Percentiles rank a stretch among this genome's conserved stretches.
Conservation (phyloP, 495 filamentous ascomycete genomes). For the Zalerion maritima region DNA sequence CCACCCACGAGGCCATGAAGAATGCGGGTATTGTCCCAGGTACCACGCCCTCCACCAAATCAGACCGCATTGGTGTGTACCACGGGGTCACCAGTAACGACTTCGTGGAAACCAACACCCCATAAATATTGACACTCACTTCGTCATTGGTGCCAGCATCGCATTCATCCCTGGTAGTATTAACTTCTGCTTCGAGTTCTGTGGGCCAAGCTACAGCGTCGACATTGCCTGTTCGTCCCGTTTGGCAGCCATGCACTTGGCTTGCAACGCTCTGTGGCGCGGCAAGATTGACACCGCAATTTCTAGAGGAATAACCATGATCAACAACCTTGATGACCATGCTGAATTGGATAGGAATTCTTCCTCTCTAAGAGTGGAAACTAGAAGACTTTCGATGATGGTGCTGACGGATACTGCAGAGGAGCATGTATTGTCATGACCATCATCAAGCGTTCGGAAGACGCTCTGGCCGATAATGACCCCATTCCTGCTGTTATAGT, state of each 20-base stretch:
- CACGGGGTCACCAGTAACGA: no score
- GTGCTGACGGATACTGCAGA: slow-evolving; percentile 45
- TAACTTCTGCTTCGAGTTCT: slow-evolving; percentile 33
- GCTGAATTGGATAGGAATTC: slow-evolving; percentile 9
- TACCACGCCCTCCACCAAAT: no score
- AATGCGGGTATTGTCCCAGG: no score
- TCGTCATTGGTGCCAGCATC: no score
- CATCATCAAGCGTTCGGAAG: slow-evolving; percentile 30
- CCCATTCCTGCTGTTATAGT: slow-evolving; percentile 29
- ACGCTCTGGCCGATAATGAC: slow-evolving; percentile 33
- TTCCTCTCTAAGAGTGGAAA: slow-evolving; percentile 16
- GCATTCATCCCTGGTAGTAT: slow-evolving; percentile 13
- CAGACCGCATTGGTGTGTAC: no score
- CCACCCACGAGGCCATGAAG: no score
- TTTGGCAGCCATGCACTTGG: slow-evolving; percentile 24
- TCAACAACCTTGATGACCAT: slow-evolving; percentile 3
- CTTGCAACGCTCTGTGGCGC: slow-evolving; percentile 36
- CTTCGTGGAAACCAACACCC: no score
- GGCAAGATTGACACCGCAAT: slow-evolving; percentile 12
- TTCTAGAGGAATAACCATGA: background rate
- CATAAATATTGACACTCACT: no score
- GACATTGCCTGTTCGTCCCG: slow-evolving; percentile 35
- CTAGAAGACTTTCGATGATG: slow-evolving; percentile 13
- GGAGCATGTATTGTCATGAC: slow-evolving; percentile 29
- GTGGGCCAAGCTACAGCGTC: slow-evolving; percentile 21